Conservation (phyloP, 164 flowering plant species). For the Macadamia integrifolia region DNA sequence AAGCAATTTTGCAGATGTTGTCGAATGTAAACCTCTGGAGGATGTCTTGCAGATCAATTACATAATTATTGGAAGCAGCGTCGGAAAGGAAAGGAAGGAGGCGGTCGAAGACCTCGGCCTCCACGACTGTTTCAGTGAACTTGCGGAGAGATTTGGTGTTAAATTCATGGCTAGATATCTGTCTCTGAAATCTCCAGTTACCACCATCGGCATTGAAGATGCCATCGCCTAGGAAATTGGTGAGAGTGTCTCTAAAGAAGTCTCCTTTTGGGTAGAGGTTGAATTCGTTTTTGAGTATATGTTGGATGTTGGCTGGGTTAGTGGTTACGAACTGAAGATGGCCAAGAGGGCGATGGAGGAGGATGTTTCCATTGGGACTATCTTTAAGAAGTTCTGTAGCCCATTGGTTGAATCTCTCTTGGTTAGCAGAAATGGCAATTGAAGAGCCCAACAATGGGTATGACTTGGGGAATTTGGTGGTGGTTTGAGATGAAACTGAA, state of each 20-base stretch:
- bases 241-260: not conserved
- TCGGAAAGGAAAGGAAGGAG: conserved; percentile 29
- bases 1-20: conserved; percentile 46
- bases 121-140: conserved; percentile 36
- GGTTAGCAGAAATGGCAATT: conserved; percentile 15
- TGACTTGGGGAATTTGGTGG: conserved; percentile 18
- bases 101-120: conserved; percentile 33
- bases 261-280: conserved; percentile 39
- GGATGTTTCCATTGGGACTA: conserved; percentile 37
- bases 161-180: conserved; percentile 42
- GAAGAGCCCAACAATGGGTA: conserved; percentile 38
- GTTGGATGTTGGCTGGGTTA: conserved; percentile 44
- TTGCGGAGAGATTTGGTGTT: conserved; percentile 43
- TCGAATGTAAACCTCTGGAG: conserved; percentile 54
- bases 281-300: conserved; percentile 48
- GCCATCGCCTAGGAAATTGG: conserved; percentile 43
- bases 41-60: conserved; percentile 45
- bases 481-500: too few species aligned
- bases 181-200: conserved; percentile 49
- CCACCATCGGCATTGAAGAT: conserved; percentile 44
- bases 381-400: conserved; percentile 16
- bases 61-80: conserved; percentile 21
- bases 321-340: conserved; percentile 32
- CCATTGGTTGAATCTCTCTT: conserved; percentile 23
- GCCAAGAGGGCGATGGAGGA: conserved; percentile 3